Conservation (phyloP, 192 early-diverging fungal species). For the Obelidium mucronatum region DNA sequence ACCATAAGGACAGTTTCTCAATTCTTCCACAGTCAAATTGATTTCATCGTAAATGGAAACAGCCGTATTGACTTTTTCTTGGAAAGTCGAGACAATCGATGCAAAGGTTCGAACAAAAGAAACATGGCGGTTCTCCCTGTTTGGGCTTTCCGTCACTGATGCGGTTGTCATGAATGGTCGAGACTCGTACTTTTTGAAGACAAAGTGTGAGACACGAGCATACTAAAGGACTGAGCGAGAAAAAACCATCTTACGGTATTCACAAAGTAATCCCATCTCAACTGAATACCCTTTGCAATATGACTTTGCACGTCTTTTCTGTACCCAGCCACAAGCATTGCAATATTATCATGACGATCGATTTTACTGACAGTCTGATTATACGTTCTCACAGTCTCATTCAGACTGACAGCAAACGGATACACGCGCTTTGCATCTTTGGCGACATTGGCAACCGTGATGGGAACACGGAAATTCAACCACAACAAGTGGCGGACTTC, state of each 20-base stretch:
- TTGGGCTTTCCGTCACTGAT: constrained; percentile 51
- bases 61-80: constrained; percentile 91
- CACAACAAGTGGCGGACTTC: constrained; percentile 97
- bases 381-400: constrained; percentile 94
- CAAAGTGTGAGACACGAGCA: constrained; percentile 19
- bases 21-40: constrained; percentile 78
- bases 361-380: constrained; percentile 83
- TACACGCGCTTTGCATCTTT: constrained; percentile 98
- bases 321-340: constrained; percentile 89
- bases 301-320: constrained; percentile 91
- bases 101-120: constrained; percentile 97
- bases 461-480: constrained; percentile 93
- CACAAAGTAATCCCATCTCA: constrained; percentile 96
- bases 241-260: constrained; percentile 64
- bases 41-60: constrained; percentile 87
- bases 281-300: constrained; percentile 74
- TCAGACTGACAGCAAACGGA: constrained; percentile 96
- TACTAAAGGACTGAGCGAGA: constrained; percentile 2
- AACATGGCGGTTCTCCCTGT: constrained; percentile 85
- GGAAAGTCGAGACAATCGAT: constrained; percentile 86
- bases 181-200: constrained; percentile 48
- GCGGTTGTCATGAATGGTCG: constrained; percentile 50
- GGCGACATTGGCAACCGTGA: constrained; percentile 86
- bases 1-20: constrained; percentile 81
- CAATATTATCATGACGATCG: constrained; percentile 76